Evolutionary conservation across 306 rosid species (phyloP), one percentile per base, ranked within the genome.

Genomic region (Luffa aegyptiaca): DNA sequence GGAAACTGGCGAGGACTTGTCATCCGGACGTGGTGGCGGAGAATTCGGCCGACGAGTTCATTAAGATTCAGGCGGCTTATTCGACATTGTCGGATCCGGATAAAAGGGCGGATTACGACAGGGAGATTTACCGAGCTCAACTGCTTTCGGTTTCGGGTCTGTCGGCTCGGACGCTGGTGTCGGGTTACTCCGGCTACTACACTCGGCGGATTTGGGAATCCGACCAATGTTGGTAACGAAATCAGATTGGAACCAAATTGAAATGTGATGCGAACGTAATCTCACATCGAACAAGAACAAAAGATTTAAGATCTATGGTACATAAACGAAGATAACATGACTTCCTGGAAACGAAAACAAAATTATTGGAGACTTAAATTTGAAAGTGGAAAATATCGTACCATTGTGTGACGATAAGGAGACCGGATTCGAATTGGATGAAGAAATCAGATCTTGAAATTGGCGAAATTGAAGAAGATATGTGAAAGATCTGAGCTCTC

Each of bases 21-120:
- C 97, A 92, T 70, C 97, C 97, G 13, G 96, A 92, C 20, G 93
- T 88, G 33, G 97, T 86, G 73, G 85, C 91, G 82, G 89, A 92
- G 80, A 75, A 39, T 8, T 92, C 96, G 10, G 82, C 91, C 1
- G 80, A 65, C 36, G 86, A 90, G 76, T 92, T 92, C 84, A 89
- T 87, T 80, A 84, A 81, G 70, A 83, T 89, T 48, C 88, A 88
- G 62, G 82, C 86, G 11, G 97, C 97, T 46, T 92, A 92, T 77
- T 84, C 89, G 26, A 92, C 92, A 1, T 61, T 90, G 18, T 90
- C 92, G 2, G 93, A 92, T 62, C 97, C 97, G n/a, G 80, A 72
- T 17, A 92, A 88, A 78, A 84, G 93, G 3, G 97, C 96, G 8
- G 37, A 72, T 13, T 90, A 89, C 61, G 93, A 90, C 39, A 88